phyloP scores from a whole-genome alignment of 768 basidiomycete genomes.

The Collybia sp. region DNA sequence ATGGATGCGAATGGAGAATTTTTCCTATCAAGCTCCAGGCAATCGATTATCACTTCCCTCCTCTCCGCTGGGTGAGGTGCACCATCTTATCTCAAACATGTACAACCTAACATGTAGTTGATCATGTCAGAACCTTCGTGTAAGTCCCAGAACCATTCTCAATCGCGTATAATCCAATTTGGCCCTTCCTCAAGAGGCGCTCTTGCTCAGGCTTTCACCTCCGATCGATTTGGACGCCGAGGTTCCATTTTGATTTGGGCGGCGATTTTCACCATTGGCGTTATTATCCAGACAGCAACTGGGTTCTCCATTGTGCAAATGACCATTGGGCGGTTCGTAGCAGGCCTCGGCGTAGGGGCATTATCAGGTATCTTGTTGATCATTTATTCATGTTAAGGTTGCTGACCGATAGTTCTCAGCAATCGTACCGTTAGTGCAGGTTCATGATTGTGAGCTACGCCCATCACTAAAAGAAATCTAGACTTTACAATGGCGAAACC shows the following conservation, averaged over 20 bases:
- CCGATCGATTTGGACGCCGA: slow-evolving; percentile 68
- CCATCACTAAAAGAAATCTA: slow-evolving; percentile 5
- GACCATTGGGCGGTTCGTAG: slow-evolving; percentile 68
- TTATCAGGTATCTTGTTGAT: slow-evolving; percentile 44
- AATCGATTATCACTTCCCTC: slow-evolving; percentile 76
- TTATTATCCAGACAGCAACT: slow-evolving; percentile 67
- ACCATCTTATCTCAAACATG: not conserved
- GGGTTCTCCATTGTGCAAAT: slow-evolving; percentile 57
- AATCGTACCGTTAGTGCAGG: slow-evolving; percentile 41
- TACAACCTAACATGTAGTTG: not conserved
- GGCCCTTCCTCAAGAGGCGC: slow-evolving; percentile 40
- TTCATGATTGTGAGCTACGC: too few species aligned
- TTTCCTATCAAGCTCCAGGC: slow-evolving; percentile 55
- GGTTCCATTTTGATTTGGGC: slow-evolving; percentile 78
- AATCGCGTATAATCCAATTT: slow-evolving; percentile 8
- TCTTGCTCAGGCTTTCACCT: slow-evolving; percentile 66
- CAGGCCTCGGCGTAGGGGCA: slow-evolving; percentile 76
- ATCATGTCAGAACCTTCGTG: slow-evolving; percentile 42
- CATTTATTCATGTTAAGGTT: not conserved
- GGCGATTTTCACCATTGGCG: slow-evolving; percentile 65
- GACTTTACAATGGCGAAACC: slow-evolving; percentile 76
- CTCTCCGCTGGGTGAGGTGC: slow-evolving; percentile 63
- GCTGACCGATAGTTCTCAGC: slow-evolving; percentile 21
- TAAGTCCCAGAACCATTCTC: slow-evolving; percentile 17
- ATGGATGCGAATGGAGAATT: slow-evolving; percentile 37